phyloP scores from a whole-genome alignment of 148 eudicot species.

The Arctostaphylos glauca region DNA sequence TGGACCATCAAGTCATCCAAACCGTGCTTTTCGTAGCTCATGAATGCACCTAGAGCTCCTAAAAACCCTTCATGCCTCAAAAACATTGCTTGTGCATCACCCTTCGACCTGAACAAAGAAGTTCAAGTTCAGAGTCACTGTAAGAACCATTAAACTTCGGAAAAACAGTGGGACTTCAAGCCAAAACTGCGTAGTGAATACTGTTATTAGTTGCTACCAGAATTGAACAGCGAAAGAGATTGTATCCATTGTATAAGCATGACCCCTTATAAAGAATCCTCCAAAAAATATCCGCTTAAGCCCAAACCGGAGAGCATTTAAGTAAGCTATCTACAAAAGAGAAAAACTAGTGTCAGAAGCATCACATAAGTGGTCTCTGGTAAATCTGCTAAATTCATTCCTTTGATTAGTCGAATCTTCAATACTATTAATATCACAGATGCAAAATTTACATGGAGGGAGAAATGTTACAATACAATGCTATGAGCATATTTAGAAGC shows the following conservation, averaged over 20 bases:
- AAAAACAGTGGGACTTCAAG: not conserved
- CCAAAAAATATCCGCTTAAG: constrained; percentile 96
- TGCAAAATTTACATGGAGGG: not conserved
- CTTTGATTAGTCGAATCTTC: not conserved
- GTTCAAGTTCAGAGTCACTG: not conserved
- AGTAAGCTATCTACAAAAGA: constrained; percentile 72
- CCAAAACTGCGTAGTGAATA: not conserved
- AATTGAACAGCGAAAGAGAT: constrained; percentile 94
- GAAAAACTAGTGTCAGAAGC: constrained; percentile 15
- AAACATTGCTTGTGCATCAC: constrained; percentile 94
- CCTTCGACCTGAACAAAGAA: constrained; percentile 68
- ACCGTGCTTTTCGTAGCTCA: constrained; percentile 97
- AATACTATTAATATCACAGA: not conserved
- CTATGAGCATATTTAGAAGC: not conserved
- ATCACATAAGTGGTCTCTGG: not conserved
- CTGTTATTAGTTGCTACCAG: constrained; percentile 49
- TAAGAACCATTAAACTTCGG: not conserved
- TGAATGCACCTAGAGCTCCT: constrained; percentile 98
- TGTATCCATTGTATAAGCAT: constrained; percentile 99
- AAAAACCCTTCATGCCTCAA: constrained; percentile 95
- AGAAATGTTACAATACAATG: not conserved
- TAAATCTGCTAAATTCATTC: not conserved
- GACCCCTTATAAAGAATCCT: constrained; percentile 96
- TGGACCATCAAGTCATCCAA: constrained; percentile 94
- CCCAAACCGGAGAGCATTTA: constrained; percentile 91